Evolutionary conservation across 2,329 filamentous ascomycete species (phyloP).

Genomic region (Sphaerulina vaccinii): DNA sequence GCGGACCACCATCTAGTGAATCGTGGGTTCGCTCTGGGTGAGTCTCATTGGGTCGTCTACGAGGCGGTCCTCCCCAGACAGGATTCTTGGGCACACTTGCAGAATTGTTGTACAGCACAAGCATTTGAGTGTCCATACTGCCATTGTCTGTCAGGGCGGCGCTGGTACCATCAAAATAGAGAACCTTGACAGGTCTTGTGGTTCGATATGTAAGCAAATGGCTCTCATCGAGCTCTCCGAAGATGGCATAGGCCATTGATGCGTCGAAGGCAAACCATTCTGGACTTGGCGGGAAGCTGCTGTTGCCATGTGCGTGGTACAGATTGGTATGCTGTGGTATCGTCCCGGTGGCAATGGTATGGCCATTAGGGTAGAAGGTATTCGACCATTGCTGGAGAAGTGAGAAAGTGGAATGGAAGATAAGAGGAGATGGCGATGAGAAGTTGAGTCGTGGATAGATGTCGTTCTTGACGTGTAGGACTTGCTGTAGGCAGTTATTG

Average conservation of each 20-base stretch:
- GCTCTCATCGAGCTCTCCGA: conserved; percentile 46
- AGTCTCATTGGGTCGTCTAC: conserved; percentile 29
- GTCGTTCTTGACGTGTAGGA: no score
- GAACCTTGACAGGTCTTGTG: conserved; percentile 42
- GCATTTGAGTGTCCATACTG: conserved; percentile 50
- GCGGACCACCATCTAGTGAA: no score
- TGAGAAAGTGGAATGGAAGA: conserved; percentile 50
- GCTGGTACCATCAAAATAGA: conserved; percentile 55
- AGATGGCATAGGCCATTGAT: conserved; percentile 56
- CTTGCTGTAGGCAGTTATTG: no score
- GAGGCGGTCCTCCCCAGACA: conserved; percentile 10
- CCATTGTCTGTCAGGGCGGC: conserved; percentile 50
- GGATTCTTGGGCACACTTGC: conserved; percentile 40
- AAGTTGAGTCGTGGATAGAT: conserved; percentile 50
- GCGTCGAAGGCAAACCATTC: conserved; percentile 56
- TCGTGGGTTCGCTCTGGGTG: background rate
- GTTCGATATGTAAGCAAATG: conserved; percentile 53
- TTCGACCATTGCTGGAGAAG: conserved; percentile 54
- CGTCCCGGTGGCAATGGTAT: conserved; percentile 49
- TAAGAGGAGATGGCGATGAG: conserved; percentile 49
- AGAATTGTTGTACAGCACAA: conserved; percentile 47
- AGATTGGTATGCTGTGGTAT: conserved; percentile 50
- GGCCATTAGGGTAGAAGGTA: conserved; percentile 53
- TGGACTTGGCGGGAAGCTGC: conserved; percentile 45
- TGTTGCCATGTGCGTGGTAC: conserved; percentile 51